Evolutionary conservation across 805 yeast genomes (phyloP).

Genomic region (Monosporozyma aerobia): DNA sequence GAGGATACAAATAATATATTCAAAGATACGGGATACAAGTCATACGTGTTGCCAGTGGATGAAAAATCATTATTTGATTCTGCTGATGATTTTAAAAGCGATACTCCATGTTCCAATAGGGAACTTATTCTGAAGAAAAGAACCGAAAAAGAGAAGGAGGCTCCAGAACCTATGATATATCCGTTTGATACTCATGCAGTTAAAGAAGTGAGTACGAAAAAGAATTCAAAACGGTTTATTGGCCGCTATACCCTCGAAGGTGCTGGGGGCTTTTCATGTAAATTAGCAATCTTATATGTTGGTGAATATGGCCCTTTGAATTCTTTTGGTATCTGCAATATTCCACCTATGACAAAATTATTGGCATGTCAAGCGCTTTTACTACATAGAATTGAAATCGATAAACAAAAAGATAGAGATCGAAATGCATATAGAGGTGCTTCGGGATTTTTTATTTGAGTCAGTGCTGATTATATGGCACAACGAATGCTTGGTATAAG

Average conservation of each 20-base stretch:
- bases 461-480: background rate
- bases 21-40: background rate
- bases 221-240: background rate
- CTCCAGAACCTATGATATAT: background rate
- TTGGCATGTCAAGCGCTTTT: slow-evolving; percentile 11
- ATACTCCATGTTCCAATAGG: background rate
- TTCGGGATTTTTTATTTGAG: background rate
- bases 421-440: background rate
- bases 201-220: background rate
- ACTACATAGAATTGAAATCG: slow-evolving; percentile 6
- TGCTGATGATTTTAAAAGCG: background rate
- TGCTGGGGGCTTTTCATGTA: slow-evolving; percentile 1
- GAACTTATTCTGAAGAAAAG: background rate
- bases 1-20: background rate
- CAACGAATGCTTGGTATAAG: background rate
- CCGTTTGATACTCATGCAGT: background rate
- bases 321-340: slow-evolving; percentile 7
- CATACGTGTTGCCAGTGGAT: background rate
- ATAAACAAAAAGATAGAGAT: slow-evolving; percentile 1
- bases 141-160: background rate
- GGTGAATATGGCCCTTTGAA: slow-evolving; percentile 7
- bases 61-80: background rate
- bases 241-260: background rate
- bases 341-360: slow-evolving; percentile 10
- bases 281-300: slow-evolving; percentile 7